Evolutionary conservation across 495 filamentous ascomycete genomes (phyloP).

Genomic region (Penicillium pulvis): DNA sequence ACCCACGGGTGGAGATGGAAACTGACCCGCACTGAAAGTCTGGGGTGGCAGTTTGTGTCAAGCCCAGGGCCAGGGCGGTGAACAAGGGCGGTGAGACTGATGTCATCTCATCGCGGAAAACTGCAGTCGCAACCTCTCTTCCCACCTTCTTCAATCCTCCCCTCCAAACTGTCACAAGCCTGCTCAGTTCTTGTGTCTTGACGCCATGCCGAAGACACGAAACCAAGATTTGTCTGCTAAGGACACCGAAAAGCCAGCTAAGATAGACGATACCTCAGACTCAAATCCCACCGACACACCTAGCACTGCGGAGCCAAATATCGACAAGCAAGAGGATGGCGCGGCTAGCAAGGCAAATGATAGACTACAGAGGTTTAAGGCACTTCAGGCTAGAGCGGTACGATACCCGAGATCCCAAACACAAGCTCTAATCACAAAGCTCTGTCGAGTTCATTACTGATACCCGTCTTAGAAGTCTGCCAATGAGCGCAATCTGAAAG

Average conservation of each 20-base stretch:
- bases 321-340: slow-evolving; percentile 30
- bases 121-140: slow-evolving; percentile 12
- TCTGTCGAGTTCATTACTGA: slow-evolving; percentile 18
- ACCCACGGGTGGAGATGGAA: slow-evolving; percentile 31
- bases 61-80: slow-evolving; percentile 22
- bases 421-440: not conserved
- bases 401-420: slow-evolving; percentile 7
- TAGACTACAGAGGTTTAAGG: slow-evolving; percentile 65
- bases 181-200: not conserved
- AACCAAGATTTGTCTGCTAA: slow-evolving; percentile 13
- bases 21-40: slow-evolving; percentile 25
- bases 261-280: slow-evolving; percentile 14
- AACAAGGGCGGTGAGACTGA: slow-evolving; percentile 16
- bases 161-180: not conserved
- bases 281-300: slow-evolving; percentile 8
- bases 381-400: slow-evolving; percentile 77
- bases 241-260: slow-evolving; percentile 16
- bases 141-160: not conserved
- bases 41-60: slow-evolving; percentile 20
- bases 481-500: slow-evolving; percentile 76
- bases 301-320: slow-evolving; percentile 11
- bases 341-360: slow-evolving; percentile 36
- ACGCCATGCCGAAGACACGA: slow-evolving; percentile 22
- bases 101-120: slow-evolving; percentile 21
- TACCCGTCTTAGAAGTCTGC: slow-evolving; percentile 60